Base-by-base conservation (phyloP, 192 early-diverging fungal species). In the Dissophora globulifera region DNA sequence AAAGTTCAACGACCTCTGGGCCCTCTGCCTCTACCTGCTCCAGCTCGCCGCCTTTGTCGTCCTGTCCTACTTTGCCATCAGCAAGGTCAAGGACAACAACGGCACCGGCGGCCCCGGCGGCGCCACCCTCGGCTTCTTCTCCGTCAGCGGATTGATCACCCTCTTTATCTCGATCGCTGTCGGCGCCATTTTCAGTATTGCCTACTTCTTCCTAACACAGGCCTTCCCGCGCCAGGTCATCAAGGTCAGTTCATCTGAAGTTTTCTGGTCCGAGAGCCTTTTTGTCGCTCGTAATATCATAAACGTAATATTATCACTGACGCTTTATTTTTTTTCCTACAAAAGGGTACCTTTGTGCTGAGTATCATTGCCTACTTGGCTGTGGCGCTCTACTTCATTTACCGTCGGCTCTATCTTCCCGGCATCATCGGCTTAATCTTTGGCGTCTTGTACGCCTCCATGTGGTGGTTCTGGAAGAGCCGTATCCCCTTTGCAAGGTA, bases 201-300 rank as follows among this genome's bases (percentile, higher is more conserved):
- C 79, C 8, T 90, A 90, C 59, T 62, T 89, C 55, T 38, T 85
- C 4, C 49, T 86, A 25, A 81, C 86, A 58, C 85, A 88, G 60
- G 80, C 82, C 59, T 76, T 76, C 52, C 72, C 72, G 6, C 58
- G 58, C 8, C 25, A 31, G 33, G 29, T 76, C 38, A 76, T 76
- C 64, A 76, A 67, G 58, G 66, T 68, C 26, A 27, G 58, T n/a
- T n/a, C n/a, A n/a, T n/a, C n/a, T n/a, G n/a, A n/a, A n/a, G n/a
- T n/a, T n/a, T n/a, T n/a, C n/a, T n/a, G n/a, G n/a, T n/a, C n/a
- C n/a, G n/a, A n/a, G n/a, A n/a, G n/a, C n/a, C n/a, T n/a, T n/a
- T n/a, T n/a, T n/a, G n/a, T n/a, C n/a, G n/a, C n/a, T n/a, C n/a
- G n/a, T n/a, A n/a, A n/a, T n/a, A 47, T 47, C 35, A 9, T 38